phyloP scores from a whole-genome alignment of 1,284 basidiomycete species.

The Mycosarcoma maydis region DNA sequence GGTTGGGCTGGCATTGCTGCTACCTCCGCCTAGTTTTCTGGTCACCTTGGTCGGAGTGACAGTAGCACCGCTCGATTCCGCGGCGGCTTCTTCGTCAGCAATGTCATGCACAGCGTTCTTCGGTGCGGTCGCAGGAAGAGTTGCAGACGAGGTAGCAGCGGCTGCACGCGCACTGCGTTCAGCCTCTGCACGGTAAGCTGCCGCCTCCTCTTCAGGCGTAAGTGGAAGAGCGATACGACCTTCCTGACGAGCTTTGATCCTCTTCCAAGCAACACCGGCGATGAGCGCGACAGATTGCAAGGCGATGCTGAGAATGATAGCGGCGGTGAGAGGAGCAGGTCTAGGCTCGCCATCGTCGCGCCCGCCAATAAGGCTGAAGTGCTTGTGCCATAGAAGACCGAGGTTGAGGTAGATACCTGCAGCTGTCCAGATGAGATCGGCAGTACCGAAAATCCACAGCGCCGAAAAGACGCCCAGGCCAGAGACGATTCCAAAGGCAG shows the following conservation, averaged over 20 bases:
- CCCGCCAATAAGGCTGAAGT: conserved; percentile 39
- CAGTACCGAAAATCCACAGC: conserved; percentile 60
- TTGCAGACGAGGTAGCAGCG: background rate
- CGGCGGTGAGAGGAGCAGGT: conserved; percentile 51
- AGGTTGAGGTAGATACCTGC: conserved; percentile 55
- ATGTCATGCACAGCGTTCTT: conserved; percentile 21
- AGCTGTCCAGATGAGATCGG: conserved; percentile 54
- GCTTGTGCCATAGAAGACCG: conserved; percentile 53
- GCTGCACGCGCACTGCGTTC: conserved; percentile 29
- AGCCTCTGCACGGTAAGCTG: conserved; percentile 31
- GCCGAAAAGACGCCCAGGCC: conserved; percentile 47
- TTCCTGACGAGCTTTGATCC: conserved; percentile 48
- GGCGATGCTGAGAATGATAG: conserved; percentile 50
- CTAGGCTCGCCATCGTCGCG: conserved; percentile 37
- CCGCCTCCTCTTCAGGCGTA: conserved; percentile 47
- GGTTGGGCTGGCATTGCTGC: conserved; percentile 12
- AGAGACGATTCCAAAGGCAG: conserved; percentile 49
- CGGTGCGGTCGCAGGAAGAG: background rate
- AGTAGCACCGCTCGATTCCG: conserved; percentile 34
- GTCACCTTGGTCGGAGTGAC: conserved; percentile 38
- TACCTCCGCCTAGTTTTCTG: conserved; percentile 25
- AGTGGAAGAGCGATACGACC: conserved; percentile 50
- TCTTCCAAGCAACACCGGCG: conserved; percentile 51
- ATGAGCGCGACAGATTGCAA: conserved; percentile 46
- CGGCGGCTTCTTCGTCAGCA: conserved; percentile 31